Evolutionary conservation across 371 early-diverging fungal species (phyloP).

Genomic region (Amoeboaphelidium protococcarum): DNA sequence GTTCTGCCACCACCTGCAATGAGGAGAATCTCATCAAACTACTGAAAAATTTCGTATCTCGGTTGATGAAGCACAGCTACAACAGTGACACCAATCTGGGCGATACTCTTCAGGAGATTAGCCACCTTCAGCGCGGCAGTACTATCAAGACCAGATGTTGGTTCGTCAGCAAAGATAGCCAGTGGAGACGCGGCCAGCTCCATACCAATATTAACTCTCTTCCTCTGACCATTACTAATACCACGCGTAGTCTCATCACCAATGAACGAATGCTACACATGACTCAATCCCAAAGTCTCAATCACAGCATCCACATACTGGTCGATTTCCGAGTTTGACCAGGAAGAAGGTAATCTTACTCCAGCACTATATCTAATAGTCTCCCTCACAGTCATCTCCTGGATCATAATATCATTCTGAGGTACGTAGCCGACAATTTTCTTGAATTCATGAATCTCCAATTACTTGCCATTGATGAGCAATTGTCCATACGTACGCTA

Average conservation of each 20-base stretch:
- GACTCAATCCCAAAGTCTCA: neutral
- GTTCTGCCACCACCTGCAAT: neutral
- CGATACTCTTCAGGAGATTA: slow-evolving; percentile 8
- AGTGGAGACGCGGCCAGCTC: slow-evolving; percentile 6
- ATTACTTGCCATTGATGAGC: slow-evolving; percentile 12
- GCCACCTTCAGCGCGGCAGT: slow-evolving; percentile 12
- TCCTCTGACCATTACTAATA: slow-evolving; percentile 10
- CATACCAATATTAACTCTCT: slow-evolving; percentile 10
- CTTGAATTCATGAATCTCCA: slow-evolving; percentile 13
- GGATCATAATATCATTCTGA: slow-evolving; percentile 2
- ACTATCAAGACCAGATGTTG: slow-evolving; percentile 14
- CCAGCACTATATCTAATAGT: neutral
- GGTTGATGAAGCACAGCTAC: slow-evolving; percentile 5
- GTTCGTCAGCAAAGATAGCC: slow-evolving; percentile 11
- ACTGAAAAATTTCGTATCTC: slow-evolving; percentile 4
- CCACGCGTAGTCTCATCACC: slow-evolving; percentile 1
- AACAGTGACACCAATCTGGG: neutral
- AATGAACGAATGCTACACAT: neutral
- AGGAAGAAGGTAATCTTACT: neutral
- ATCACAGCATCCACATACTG: neutral
- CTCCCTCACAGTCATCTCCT: neutral
- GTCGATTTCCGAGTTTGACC: neutral
- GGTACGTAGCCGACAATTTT: slow-evolving; percentile 17
- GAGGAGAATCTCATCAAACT: slow-evolving; percentile 9
- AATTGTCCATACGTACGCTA: slow-evolving; percentile 13